Percentiles rank a stretch among this genome's conserved stretches.
These are phyloP conservation scores for Herpetomonas samuelpessoai DNA, from an alignment of 208 protist species.

Conservation along the genomic window DNA sequence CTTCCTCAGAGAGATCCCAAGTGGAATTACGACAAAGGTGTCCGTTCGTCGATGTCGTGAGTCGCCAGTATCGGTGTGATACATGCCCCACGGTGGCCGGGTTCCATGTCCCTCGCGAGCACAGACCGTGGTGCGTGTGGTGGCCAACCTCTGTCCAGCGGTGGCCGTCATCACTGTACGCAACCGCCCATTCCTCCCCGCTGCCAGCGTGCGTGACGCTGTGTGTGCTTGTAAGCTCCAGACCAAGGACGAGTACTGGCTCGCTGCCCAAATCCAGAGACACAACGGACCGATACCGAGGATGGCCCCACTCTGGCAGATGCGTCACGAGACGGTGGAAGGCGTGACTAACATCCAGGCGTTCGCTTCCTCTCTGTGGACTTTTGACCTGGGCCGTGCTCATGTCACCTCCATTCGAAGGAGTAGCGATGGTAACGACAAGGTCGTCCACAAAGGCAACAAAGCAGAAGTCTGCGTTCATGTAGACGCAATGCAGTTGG, in stretches of 20 bases:
- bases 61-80: constrained; percentile 36
- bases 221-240: constrained; percentile 4
- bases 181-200: constrained; percentile 15
- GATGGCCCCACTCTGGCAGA: constrained; percentile 2
- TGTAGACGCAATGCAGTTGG: constrained; percentile 19
- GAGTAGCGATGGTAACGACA: constrained; percentile 4
- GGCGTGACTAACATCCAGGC: background rate
- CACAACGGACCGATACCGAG: background rate
- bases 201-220: background rate
- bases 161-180: constrained; percentile 41
- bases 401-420: background rate
- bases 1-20: background rate
- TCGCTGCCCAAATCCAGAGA: constrained; percentile 6
- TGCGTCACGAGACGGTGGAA: constrained; percentile 8
- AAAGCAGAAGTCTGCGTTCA: constrained; percentile 18
- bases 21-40: background rate
- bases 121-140: constrained; percentile 16
- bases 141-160: constrained; percentile 17
- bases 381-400: background rate
- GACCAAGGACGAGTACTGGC: constrained; percentile 7
- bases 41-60: no score
- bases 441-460: background rate
- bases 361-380: background rate
- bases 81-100: constrained; percentile 11
- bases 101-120: constrained; percentile 26